phyloP scores from a whole-genome alignment of 345 rosid genomes.

The Raphanus raphanistrum region DNA sequence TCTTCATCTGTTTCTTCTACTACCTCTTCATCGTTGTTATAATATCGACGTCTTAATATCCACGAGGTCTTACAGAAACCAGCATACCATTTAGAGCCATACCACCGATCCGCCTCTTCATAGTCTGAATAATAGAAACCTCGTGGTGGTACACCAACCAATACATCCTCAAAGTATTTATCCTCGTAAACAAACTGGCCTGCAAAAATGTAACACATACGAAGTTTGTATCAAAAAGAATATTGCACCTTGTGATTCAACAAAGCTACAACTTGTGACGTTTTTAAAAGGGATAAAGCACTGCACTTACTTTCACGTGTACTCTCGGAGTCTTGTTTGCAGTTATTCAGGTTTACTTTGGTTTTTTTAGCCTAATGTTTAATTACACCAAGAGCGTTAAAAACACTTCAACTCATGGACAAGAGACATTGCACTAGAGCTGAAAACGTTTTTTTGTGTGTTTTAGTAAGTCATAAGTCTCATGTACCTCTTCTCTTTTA shows the following conservation, averaged over 20 bases:
- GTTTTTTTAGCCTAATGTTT: conserved; percentile 28
- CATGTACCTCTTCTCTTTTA: conserved; percentile 18
- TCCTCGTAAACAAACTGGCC: conserved; percentile 54
- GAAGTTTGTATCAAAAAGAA: not conserved
- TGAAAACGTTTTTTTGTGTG: not conserved
- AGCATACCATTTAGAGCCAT: conserved; percentile 34
- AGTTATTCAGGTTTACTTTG: conserved; percentile 30
- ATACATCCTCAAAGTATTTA: conserved; percentile 48
- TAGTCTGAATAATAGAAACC: conserved; percentile 44
- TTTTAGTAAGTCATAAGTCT: not conserved
- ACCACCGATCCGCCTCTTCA: conserved; percentile 44
- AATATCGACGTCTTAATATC: conserved; percentile 41
- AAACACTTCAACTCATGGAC: conserved; percentile 7
- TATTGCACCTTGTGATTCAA: not conserved
- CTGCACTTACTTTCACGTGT: conserved; percentile 52
- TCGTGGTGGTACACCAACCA: conserved; percentile 51
- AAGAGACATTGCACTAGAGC: not conserved
- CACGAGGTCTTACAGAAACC: conserved; percentile 39
- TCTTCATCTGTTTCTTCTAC: not conserved
- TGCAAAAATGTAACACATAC: conserved; percentile 28
- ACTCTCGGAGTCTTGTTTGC: conserved; percentile 33
- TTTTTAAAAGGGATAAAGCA: not conserved
- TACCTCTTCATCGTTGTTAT: conserved; percentile 38
- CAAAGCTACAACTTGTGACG: not conserved
- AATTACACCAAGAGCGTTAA: conserved; percentile 41